These are phyloP conservation scores for Capsicum chinense DNA, from an alignment of 257 asterid species.

Conservation along the genomic window DNA sequence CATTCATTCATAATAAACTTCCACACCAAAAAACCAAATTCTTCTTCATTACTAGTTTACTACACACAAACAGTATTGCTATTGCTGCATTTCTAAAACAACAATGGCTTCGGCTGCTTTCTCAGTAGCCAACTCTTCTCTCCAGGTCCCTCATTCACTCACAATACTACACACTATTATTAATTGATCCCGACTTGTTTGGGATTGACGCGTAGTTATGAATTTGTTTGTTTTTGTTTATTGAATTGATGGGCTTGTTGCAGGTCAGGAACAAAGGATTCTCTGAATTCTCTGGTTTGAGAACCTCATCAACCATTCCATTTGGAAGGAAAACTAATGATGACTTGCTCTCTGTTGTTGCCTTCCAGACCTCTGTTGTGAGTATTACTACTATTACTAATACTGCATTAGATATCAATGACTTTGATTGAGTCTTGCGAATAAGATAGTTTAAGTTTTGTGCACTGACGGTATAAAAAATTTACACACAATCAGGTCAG, in stretches of 20 bases:
- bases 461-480: not conserved
- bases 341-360: constrained; percentile 63
- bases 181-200: not conserved
- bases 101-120: constrained; percentile 87
- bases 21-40: not conserved
- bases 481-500: not conserved
- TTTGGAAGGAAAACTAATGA: constrained; percentile 61
- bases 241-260: not conserved
- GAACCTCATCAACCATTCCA: constrained; percentile 66
- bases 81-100: constrained; percentile 16
- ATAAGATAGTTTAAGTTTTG: not conserved
- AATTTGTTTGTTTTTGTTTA: not conserved
- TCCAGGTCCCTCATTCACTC: constrained; percentile 54
- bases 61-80: constrained; percentile 21
- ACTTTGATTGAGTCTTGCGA: not conserved
- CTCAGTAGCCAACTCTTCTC: constrained; percentile 70
- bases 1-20: constrained; percentile 28
- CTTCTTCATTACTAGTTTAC: constrained; percentile 26
- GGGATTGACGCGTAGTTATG: not conserved
- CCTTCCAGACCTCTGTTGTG: constrained; percentile 85
- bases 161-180: not conserved
- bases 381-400: constrained; percentile 35
- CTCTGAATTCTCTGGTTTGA: constrained; percentile 79
- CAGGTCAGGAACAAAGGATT: constrained; percentile 89
- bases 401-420: not conserved